A percentile compares a stretch with the other conserved stretches of the same genome.
Conservation (phyloP, 768 basidiomycete species). For the Aureoboletus auriporus region DNA sequence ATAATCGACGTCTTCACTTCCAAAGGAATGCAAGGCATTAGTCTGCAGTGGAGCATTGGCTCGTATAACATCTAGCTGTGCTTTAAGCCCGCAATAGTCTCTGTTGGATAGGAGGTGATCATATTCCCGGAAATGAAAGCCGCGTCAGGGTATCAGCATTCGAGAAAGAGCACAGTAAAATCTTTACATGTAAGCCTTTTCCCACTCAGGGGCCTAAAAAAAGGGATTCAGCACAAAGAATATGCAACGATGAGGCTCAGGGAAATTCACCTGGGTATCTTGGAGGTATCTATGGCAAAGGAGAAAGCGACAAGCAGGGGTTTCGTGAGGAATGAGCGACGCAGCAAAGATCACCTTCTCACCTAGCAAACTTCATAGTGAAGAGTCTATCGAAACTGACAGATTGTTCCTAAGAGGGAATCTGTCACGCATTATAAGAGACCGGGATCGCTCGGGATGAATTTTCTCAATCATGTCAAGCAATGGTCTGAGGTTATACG, state of each 20-base stretch:
- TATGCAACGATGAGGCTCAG: not conserved
- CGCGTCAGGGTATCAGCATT: not conserved
- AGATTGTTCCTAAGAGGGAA: no score
- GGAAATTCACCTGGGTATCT: constrained; percentile 55
- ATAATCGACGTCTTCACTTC: not conserved
- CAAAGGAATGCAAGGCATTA: constrained; percentile 10
- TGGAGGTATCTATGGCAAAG: constrained; percentile 52
- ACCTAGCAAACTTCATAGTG: constrained; percentile 61
- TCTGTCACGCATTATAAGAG: not conserved
- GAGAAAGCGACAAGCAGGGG: not conserved
- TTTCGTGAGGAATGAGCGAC: not conserved
- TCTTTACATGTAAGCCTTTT: constrained; percentile 30
- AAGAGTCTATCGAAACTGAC: not conserved
- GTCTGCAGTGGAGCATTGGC: constrained; percentile 24
- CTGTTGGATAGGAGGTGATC: constrained; percentile 31
- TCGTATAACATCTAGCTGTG: constrained; percentile 54
- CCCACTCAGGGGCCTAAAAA: constrained; percentile 61
- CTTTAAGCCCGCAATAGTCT: constrained; percentile 72
- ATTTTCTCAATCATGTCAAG: no score
- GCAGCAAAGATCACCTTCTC: constrained; percentile 8
- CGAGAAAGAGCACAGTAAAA: not conserved
- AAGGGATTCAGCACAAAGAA: not conserved
- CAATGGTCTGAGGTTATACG: no score
- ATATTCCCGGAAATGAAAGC: not conserved
- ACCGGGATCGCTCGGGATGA: constrained; percentile 12